Evolutionary conservation across 192 early-diverging fungal species (phyloP), one percentile per base, ranked within the genome.

Genomic region (Geranomyces variabilis): DNA sequence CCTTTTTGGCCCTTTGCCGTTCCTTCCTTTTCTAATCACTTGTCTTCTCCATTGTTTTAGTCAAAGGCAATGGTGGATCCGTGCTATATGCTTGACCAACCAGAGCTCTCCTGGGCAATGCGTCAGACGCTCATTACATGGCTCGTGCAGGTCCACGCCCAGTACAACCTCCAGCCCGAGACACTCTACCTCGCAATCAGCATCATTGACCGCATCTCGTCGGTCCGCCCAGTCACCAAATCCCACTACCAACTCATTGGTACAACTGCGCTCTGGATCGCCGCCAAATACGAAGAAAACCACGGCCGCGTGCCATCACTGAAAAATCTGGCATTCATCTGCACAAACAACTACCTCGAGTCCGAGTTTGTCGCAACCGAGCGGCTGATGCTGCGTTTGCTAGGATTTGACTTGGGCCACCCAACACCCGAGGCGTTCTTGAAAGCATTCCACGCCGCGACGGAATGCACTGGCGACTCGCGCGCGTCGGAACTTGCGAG

Each of bases 231-330:
- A n/a, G 56, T 88, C 55, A 45, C 48, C 4, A 45, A 67, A 60
- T 19, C 43, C 1, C 66, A 83, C 48, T 88, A 76, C 58, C 85
- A 86, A 59, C 78, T 88, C 28, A 51, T 88, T 21, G 87, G 87
- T n/a, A 59, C 88, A 14, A 84, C 87, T 6, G 65, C 76, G 33
- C 76, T 88, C 1, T 88, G 84, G 85, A 64, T 84, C 45, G 86
- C 86, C 7, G 76, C 83, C 13, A 88, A 88, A 69, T 84, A 80
- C 72, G 86, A 88, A 56, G 87, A 88, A 68, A 86, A 83, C 63
- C 87, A 88, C 75, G 86, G 86, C n/a, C 71, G 77, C 19, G 81
- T 85, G 28, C 87, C 87, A 13, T 63, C 77, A 6, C 73, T 88
- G 26, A 82, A 79, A 45, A 74, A 75, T 19, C 77, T 88, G 19